Evolutionary conservation across 2,329 filamentous ascomycete species (phyloP).

Genomic region (Xylaria hypoxylon): DNA sequence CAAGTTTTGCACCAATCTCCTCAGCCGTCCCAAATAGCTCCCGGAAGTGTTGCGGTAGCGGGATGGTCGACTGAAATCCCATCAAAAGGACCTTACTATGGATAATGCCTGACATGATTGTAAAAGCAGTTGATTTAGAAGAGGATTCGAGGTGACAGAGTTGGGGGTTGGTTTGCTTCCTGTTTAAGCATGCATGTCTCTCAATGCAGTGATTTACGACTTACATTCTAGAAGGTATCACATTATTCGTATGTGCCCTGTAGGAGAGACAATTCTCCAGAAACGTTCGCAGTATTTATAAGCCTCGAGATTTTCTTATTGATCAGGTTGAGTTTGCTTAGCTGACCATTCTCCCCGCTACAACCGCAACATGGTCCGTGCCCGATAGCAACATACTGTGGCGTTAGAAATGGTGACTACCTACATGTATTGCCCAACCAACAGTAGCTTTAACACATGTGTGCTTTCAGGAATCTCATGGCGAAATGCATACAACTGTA

Average conservation of each 20-base stretch:
- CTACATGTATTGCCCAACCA: background rate
- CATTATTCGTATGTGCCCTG: slow-evolving; percentile 12
- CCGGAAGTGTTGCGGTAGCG: slow-evolving; percentile 25
- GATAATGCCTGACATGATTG: slow-evolving; percentile 22
- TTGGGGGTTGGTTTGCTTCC: background rate
- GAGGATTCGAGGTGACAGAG: background rate
- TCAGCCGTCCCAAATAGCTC: slow-evolving; percentile 29
- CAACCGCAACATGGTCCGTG: slow-evolving; percentile 20
- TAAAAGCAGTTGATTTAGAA: background rate
- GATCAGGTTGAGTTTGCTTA: slow-evolving; percentile 5
- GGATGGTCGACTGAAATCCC: slow-evolving; percentile 21
- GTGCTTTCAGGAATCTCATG: background rate
- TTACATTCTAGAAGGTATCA: background rate
- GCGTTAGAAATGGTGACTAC: background rate
- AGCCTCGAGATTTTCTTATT: slow-evolving; percentile 23
- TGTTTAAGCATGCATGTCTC: background rate
- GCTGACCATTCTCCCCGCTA: slow-evolving; percentile 4
- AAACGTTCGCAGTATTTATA: slow-evolving; percentile 24
- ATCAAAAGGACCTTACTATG: slow-evolving; percentile 31
- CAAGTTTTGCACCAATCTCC: slow-evolving; percentile 32
- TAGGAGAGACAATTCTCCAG: background rate
- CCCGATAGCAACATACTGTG: background rate
- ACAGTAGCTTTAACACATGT: background rate
- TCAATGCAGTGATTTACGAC: background rate
- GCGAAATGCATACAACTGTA: background rate